Percentiles rank a stretch among this genome's conserved stretches.
phyloP scores from a whole-genome alignment of 2,329 filamentous ascomycete species.

The Didymella glomerata region DNA sequence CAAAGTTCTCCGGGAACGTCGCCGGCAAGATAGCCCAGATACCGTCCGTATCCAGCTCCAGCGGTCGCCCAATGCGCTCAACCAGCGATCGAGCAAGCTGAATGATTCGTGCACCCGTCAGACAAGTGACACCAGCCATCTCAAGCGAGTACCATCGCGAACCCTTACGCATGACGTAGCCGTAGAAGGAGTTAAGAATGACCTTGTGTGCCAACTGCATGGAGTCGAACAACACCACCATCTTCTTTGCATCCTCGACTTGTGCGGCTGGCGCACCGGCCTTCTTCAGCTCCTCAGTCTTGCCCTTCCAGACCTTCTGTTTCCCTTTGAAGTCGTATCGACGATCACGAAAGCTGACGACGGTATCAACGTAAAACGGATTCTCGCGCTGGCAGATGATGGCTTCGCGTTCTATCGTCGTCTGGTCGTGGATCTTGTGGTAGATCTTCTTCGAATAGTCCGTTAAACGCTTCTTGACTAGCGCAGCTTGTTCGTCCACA shows the following conservation, averaged over 20 bases:
- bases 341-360: conserved; percentile 94
- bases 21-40: conserved; percentile 99
- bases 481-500: conserved; percentile 79
- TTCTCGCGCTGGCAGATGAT: conserved; percentile 99
- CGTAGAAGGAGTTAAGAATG: conserved; percentile 98
- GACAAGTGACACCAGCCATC: conserved; percentile 97
- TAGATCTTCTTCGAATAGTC: conserved; percentile 98
- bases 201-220: conserved; percentile 97
- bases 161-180: conserved; percentile 98
- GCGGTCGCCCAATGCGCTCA: conserved; percentile 87
- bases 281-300: conserved; percentile 85
- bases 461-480: conserved; percentile 87
- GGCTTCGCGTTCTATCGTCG: conserved; percentile 89
- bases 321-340: conserved; percentile 98
- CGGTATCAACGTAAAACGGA: conserved; percentile 97
- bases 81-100: conserved; percentile 94
- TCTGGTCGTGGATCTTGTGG: conserved; percentile 97
- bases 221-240: conserved; percentile 96
- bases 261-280: conserved; percentile 78
- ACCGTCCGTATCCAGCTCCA: conserved; percentile 97
- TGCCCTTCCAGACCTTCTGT: conserved; percentile 98
- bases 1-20: conserved; percentile 95
- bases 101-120: conserved; percentile 96
- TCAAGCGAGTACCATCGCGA: conserved; percentile 99
- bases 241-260: conserved; percentile 95